Evolutionary conservation across 1,284 basidiomycete species (phyloP).

Genomic region (Laetiporus sulphureus): DNA sequence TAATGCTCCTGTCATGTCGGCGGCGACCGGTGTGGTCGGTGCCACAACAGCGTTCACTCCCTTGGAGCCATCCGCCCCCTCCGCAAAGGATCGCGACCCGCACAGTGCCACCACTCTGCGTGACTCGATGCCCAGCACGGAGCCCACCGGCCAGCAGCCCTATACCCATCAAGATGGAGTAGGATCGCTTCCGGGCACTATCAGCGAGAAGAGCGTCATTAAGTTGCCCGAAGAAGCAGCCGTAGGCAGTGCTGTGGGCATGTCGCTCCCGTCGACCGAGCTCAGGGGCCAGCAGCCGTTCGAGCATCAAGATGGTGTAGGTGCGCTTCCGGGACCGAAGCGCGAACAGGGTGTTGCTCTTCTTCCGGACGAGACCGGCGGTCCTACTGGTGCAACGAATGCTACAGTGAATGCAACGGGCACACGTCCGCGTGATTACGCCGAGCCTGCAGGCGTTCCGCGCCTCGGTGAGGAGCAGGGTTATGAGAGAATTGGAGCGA

Average conservation of each 20-base stretch:
- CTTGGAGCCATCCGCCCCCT: no score
- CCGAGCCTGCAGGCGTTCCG: background rate
- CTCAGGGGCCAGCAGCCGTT: constrained; percentile 9
- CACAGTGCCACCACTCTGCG: no score
- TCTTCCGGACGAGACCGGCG: constrained; percentile 24
- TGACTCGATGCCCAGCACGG: constrained; percentile 15
- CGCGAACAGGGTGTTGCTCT: constrained; percentile 25
- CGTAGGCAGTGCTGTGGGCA: background rate
- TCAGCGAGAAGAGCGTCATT: constrained; percentile 24
- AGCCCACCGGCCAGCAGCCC: constrained; percentile 10
- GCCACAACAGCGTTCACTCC: no score
- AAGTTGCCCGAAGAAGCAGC: constrained; percentile 15
- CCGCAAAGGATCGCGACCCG: no score
- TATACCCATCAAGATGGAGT: constrained; percentile 18
- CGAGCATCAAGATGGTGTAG: constrained; percentile 20
- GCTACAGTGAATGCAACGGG: constrained; percentile 5
- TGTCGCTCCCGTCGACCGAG: constrained; percentile 16
- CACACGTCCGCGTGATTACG: constrained; percentile 4
- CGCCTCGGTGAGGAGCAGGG: constrained; percentile 4
- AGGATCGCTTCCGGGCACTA: constrained; percentile 24
- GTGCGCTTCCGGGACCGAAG: constrained; percentile 23
- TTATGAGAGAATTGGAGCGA: constrained; percentile 1
- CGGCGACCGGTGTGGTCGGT: background rate
- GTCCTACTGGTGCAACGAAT: constrained; percentile 3
- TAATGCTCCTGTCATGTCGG: background rate